phyloP scores from a whole-genome alignment of 1,139 yeast species.

The Diutina rugosa region DNA sequence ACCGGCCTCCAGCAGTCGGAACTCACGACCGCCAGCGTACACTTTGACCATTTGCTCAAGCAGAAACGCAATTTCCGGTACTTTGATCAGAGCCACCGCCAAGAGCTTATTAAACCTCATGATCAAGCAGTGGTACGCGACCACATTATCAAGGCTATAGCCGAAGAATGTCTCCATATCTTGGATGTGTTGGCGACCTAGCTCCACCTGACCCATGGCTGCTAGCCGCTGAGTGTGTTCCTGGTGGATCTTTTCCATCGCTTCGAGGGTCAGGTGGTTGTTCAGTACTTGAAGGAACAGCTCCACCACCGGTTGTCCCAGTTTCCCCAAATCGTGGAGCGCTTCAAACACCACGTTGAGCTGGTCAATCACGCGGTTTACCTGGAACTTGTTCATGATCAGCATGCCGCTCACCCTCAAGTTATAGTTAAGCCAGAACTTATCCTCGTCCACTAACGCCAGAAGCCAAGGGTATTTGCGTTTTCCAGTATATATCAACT shows the following conservation, averaged over 20 bases:
- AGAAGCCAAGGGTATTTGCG: slow-evolving; percentile 8
- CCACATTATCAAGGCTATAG: slow-evolving; percentile 38
- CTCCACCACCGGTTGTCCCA: too few relatives aligned
- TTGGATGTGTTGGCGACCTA: slow-evolving; percentile 16
- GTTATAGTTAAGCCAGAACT: slow-evolving; percentile 25
- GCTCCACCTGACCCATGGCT: slow-evolving; percentile 13
- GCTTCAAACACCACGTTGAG: background rate
- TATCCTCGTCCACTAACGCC: slow-evolving; percentile 5
- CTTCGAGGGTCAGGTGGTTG: slow-evolving; percentile 18
- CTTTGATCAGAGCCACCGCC: slow-evolving; percentile 30
- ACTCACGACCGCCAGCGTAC: background rate
- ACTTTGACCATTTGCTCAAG: background rate
- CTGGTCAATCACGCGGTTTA: slow-evolving; percentile 32
- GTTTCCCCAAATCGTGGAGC: background rate
- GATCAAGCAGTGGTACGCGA: slow-evolving; percentile 16
- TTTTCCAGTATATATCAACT: slow-evolving; percentile 18
- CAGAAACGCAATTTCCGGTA: slow-evolving; percentile 24
- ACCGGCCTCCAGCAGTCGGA: slow-evolving; percentile 8
- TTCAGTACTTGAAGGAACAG: background rate
- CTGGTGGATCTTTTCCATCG: slow-evolving; percentile 14
- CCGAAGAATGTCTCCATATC: slow-evolving; percentile 47
- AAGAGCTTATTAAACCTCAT: slow-evolving; percentile 29
- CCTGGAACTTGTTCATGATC: slow-evolving; percentile 20
- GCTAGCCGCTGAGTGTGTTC: background rate
- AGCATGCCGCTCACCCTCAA: slow-evolving; percentile 16